Base-by-base conservation (phyloP, 129 eudicot genomes). In the Arctium minus region DNA sequence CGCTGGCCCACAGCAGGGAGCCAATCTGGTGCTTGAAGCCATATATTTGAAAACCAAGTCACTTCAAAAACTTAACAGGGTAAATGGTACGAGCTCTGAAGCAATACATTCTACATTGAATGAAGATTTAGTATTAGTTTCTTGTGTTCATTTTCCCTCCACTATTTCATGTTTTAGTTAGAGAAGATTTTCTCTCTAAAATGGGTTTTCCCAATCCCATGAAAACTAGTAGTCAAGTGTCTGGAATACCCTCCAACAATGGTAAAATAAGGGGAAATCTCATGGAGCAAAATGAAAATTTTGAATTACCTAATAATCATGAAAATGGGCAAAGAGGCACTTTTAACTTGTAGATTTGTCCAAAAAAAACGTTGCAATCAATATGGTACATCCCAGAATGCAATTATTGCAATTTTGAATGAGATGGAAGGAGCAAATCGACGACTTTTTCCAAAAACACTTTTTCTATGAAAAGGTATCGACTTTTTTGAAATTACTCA, bases 31-130 rank as follows among this genome's bases (percentile, higher is more conserved):
- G 53, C 99, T 96, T 83, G 97, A 93, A 85, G 99, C 95, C 83
- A 88, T 96, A 88, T 93, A 91, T 83, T 80, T 96, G 92, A 96
- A 96, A 84, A 92, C 95, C 83, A 96, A 91, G 86, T 93, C 97
- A 71, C 97, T 96, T 85, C 99, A 96, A 85, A 96, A 93, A 87
- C 97, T 96, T 74, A 92, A 92, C 67, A 86, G 84, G 87, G 75
- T 88, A 39, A 87, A 81, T 46, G 99, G 99, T 96, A 85, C 40
- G 86, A 40, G 17, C 36, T 60, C 74, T 70, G 72, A 48, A 74
- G 35, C 76, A 65, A 31, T 50, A 33, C 64, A 85, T 22, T 65
- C 72, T 44, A 39, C 17, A 62, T 37, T 77, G 36, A n/a, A 72
- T 32, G 4, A 18, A 67, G 38, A 44, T 30, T 32, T 17, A 70